These are phyloP conservation scores for Przewalskia tangutica DNA, from an alignment of 257 asterid genomes.

Conservation along the genomic window DNA sequence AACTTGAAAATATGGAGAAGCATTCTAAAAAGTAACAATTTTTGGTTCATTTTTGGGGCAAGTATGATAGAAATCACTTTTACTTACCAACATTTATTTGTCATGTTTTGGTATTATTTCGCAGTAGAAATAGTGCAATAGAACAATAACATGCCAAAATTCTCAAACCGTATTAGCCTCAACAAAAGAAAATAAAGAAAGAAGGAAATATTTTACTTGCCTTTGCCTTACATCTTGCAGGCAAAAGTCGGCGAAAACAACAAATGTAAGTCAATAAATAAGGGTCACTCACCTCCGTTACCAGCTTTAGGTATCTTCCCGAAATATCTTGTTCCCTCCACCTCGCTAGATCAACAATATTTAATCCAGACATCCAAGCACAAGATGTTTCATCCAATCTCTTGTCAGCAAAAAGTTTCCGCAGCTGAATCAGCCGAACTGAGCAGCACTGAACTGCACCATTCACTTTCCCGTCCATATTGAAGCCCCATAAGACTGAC, in stretches of 20 bases:
- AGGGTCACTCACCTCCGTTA: slow-evolving; percentile 64
- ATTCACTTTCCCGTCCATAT: slow-evolving; percentile 85
- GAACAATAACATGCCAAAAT: not conserved
- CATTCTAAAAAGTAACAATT: not conserved
- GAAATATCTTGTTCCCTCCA: slow-evolving; percentile 75
- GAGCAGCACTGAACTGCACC: slow-evolving; percentile 70
- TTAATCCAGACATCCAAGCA: slow-evolving; percentile 90
- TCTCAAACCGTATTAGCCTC: not conserved
- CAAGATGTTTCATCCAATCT: slow-evolving; percentile 52
- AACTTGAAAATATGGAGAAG: not conserved
- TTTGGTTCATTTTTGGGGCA: not conserved
- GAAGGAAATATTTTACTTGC: not conserved
- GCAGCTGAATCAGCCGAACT: slow-evolving; percentile 57
- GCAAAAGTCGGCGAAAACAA: not conserved
- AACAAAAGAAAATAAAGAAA: not conserved
- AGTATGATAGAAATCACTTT: not conserved
- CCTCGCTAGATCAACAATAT: slow-evolving; percentile 57
- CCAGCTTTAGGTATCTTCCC: slow-evolving; percentile 41
- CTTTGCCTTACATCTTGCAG: not conserved
- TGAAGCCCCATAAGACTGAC: slow-evolving; percentile 74
- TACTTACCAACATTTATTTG: not conserved
- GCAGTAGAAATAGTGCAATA: not conserved
- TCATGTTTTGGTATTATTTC: not conserved
- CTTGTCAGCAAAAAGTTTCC: slow-evolving; percentile 34
- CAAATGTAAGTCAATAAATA: not conserved